A percentile compares a stretch with the other conserved stretches of the same genome.
Evolutionary conservation across 306 rosid species (phyloP).

Genomic region (Cicer pinnatifidum): DNA sequence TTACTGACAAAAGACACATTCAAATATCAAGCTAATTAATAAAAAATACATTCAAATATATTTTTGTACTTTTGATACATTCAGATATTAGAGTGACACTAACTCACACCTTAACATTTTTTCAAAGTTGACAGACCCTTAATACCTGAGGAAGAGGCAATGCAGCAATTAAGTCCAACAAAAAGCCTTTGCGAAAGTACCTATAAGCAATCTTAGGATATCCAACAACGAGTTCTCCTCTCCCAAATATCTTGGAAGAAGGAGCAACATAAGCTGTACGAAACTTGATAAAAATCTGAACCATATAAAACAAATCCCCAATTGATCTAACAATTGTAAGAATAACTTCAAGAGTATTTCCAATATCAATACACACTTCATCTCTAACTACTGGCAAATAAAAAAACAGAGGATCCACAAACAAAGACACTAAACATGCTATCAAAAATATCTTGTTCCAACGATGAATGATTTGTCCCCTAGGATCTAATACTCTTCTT

Average conservation of each 20-base stretch:
- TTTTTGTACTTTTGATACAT: background rate
- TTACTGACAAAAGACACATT: background rate
- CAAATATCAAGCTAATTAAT: background rate
- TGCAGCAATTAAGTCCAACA: conserved; percentile 57
- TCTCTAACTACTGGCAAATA: conserved; percentile 50
- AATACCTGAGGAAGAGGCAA: conserved; percentile 65
- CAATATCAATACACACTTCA: conserved; percentile 57
- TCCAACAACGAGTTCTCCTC: conserved; percentile 63
- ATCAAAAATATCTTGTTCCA: conserved; percentile 64
- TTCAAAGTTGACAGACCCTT: background rate
- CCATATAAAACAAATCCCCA: conserved; percentile 52
- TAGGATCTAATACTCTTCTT: conserved; percentile 55
- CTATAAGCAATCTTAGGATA: conserved; percentile 56
- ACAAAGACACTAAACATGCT: conserved; percentile 56
- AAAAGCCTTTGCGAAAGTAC: conserved; percentile 57
- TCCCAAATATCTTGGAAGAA: conserved; percentile 63
- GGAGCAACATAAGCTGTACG: conserved; percentile 66
- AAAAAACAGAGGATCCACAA: conserved; percentile 63
- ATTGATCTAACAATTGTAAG: conserved; percentile 56
- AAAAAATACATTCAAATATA: too few species aligned
- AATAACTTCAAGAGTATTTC: conserved; percentile 44
- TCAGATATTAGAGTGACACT: background rate
- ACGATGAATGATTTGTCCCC: conserved; percentile 50
- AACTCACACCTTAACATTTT: too few species aligned
- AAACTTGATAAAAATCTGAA: conserved; percentile 55